phyloP scores from a whole-genome alignment of 2,329 filamentous ascomycete genomes.

The Didymella sp. region DNA sequence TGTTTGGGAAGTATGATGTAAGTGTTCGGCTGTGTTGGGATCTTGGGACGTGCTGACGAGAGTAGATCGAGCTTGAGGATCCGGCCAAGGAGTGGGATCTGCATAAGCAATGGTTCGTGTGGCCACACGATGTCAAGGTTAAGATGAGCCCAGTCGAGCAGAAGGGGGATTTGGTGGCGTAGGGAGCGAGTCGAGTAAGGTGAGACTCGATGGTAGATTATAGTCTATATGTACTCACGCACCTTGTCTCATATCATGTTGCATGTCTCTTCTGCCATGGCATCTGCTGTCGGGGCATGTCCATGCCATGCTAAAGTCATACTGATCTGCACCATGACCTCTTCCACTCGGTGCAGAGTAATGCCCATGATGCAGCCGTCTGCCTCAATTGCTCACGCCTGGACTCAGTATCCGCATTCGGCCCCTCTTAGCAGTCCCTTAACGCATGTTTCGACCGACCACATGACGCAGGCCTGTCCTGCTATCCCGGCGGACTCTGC shows the following conservation, averaged over 20 bases:
- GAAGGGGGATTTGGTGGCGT: background rate
- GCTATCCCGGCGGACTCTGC: background rate
- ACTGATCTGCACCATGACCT: background rate
- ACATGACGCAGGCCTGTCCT: background rate
- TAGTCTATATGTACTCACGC: background rate
- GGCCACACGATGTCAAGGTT: constrained; percentile 45
- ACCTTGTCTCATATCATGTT: background rate
- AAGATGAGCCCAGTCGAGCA: constrained; percentile 29
- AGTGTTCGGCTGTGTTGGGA: constrained; percentile 19
- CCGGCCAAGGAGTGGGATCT: constrained; percentile 49
- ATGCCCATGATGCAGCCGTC: background rate
- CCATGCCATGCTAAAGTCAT: background rate
- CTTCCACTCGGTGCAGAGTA: background rate
- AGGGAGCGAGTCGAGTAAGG: background rate
- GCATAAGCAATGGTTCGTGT: constrained; percentile 53
- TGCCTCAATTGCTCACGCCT: background rate
- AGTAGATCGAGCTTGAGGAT: constrained; percentile 47
- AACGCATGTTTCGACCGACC: background rate
- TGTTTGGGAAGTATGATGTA: constrained; percentile 55
- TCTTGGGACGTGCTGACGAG: background rate
- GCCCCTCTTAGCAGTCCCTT: background rate
- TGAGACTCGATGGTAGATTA: background rate
- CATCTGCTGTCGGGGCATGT: background rate
- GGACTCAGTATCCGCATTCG: background rate
- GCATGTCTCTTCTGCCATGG: background rate